Percentiles rank a stretch among this genome's conserved stretches.
phyloP scores from a whole-genome alignment of 2,329 filamentous ascomycete species.

The Fusarium dlaminii region DNA sequence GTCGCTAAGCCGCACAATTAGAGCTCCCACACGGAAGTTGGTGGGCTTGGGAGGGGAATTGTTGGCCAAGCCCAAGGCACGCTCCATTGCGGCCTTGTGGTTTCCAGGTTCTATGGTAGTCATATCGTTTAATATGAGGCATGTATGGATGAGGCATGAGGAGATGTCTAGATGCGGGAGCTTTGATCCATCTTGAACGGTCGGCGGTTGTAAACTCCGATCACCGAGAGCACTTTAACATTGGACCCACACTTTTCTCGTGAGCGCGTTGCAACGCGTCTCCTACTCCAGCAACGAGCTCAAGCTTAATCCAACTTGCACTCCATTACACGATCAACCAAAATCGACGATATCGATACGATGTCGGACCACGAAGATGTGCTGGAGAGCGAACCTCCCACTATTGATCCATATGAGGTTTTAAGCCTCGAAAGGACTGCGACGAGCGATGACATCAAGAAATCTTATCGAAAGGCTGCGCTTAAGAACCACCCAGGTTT shows the following conservation, averaged over 20 bases:
- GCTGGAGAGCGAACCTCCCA: conserved; percentile 66
- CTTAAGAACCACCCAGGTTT: conserved; percentile 86
- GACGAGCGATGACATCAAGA: conserved; percentile 82
- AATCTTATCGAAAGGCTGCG: conserved; percentile 90
- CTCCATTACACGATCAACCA: conserved; percentile 5
- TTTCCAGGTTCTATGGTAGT: conserved; percentile 46
- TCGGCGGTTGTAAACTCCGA: conserved; percentile 35
- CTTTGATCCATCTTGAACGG: not conserved
- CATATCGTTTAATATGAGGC: conserved; percentile 30
- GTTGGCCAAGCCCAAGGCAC: conserved; percentile 79
- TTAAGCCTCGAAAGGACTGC: conserved; percentile 77
- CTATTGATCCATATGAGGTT: conserved; percentile 80
- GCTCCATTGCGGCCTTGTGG: conserved; percentile 66
- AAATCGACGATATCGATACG: conserved; percentile 27
- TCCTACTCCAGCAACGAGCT: not conserved
- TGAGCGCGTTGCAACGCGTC: conserved; percentile 39
- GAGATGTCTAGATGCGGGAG: not conserved
- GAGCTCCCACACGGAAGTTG: conserved; percentile 94
- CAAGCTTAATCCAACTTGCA: not conserved
- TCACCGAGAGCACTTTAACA: conserved; percentile 39
- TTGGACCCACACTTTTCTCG: conserved; percentile 23
- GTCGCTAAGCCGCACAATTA: conserved; percentile 72
- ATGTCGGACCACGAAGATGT: conserved; percentile 65
- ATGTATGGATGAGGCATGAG: not conserved
- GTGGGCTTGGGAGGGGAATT: conserved; percentile 86